Evolutionary conservation across 805 yeast genomes (phyloP), one percentile per base, ranked within the genome.

Genomic region (Saccharomyces jurei): DNA sequence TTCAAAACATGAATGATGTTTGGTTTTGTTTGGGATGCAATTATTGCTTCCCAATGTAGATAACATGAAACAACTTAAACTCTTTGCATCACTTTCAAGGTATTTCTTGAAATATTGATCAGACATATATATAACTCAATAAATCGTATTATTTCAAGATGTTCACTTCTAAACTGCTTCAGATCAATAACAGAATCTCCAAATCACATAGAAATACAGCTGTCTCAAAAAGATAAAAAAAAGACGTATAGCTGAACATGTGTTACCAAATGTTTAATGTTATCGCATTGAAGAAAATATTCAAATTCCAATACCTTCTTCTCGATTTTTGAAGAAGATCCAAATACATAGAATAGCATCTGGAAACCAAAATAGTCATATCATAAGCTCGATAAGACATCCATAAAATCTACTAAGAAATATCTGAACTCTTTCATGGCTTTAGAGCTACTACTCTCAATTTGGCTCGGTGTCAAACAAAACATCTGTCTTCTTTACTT

Each of bases 371-470:
- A 17, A 6, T 17, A n/a, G 4, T 17, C 44, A 36, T 36, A 4
- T 21, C 44, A 11, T 8, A 25, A 36, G 44, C 17, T 21, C 9
- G 17, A 17, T 17, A 36, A 36, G 17, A 17, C 44, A 17, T 36
- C 44, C 13, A 17, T 36, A 36, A 36, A 8, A 36, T 36, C 44
- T n/a, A 17, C 44, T 6, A 36, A 36, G 44, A 58, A 53, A 41
- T 53, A 55, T 21, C 25, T 65, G 11, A 65, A 65, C 52, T 54
- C 63, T 9, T 65, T 65, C 51, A 61, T 65, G 54, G 66, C 66
- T 65, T 63, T 36, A 56, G 69, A 50, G 58, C 62, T 65, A 65
- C 46, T 60, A 65, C 52, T 60, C 67, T 27, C 64, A 61, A 46
- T 63, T 54, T 50, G 63, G 61, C 22, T 36, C 58, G 65, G 66